phyloP scores from a whole-genome alignment of 768 basidiomycete species.

The Hericium erinaceus region DNA sequence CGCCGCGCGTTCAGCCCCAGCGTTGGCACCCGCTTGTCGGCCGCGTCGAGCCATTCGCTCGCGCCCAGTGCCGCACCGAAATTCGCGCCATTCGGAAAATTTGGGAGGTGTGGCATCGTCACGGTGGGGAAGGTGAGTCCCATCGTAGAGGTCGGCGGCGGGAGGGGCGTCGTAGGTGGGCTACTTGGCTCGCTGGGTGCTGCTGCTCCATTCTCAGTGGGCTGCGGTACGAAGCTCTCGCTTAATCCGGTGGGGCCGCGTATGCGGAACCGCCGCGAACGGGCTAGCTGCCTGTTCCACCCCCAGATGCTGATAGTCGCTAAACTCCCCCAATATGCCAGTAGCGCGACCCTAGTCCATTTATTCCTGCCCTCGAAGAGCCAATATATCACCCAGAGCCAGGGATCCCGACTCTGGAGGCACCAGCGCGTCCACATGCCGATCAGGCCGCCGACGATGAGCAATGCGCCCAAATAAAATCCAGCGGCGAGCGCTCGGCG shows the following conservation, averaged over 20 bases:
- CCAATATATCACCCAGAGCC: constrained; percentile 78
- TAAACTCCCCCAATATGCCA: constrained; percentile 79
- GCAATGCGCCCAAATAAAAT: constrained; percentile 68
- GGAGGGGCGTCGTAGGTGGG: constrained; percentile 2
- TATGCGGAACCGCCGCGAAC: constrained; percentile 60
- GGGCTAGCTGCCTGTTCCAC: constrained; percentile 85
- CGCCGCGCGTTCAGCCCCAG: constrained; percentile 84
- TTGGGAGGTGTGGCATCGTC: constrained; percentile 43
- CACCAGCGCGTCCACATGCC: constrained; percentile 92
- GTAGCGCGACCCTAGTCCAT: constrained; percentile 72
- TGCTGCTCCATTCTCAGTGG: neutral
- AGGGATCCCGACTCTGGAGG: constrained; percentile 73
- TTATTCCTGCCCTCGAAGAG: constrained; percentile 62
- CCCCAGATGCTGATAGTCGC: constrained; percentile 83
- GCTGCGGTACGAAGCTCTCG: neutral
- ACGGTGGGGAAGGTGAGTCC: constrained; percentile 13
- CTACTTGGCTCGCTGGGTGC: constrained; percentile 6
- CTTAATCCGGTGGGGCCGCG: constrained; percentile 17
- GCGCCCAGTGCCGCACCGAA: constrained; percentile 44
- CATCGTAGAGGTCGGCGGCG: constrained; percentile 3
- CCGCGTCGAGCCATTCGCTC: constrained; percentile 65
- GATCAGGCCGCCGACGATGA: constrained; percentile 75
- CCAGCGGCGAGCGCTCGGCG: constrained; percentile 76
- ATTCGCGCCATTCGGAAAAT: constrained; percentile 33
- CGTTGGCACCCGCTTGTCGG: constrained; percentile 85